Evolutionary conservation across 495 filamentous ascomycete species (phyloP).

Genomic region (Bacidia rubella): DNA sequence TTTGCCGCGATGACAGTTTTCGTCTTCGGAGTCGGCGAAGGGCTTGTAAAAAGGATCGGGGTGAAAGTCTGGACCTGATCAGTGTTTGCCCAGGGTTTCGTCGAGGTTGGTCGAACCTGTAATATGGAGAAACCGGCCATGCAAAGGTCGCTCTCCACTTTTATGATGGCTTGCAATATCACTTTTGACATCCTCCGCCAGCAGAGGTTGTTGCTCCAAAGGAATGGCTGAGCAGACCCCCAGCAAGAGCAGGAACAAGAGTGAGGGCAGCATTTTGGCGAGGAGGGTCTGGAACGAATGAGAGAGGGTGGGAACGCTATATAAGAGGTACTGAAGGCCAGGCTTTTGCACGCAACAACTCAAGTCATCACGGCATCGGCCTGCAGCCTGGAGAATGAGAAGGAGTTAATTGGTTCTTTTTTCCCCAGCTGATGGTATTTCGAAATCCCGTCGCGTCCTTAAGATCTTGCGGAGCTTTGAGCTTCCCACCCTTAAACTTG

Average conservation of each 20-base stretch:
- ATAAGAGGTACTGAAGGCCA: background rate
- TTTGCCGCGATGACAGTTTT: conserved; percentile 65
- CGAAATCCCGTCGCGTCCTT: background rate
- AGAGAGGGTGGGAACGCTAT: conserved; percentile 1
- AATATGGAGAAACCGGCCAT: conserved; percentile 85
- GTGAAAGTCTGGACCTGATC: conserved; percentile 56
- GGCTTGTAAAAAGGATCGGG: conserved; percentile 73
- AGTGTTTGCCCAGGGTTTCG: background rate
- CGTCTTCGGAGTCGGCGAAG: conserved; percentile 44
- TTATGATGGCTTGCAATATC: background rate
- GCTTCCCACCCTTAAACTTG: background rate
- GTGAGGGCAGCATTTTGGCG: conserved; percentile 3
- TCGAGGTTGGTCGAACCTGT: conserved; percentile 50
- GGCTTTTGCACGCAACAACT: background rate
- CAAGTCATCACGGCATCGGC: background rate
- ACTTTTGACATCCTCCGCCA: background rate
- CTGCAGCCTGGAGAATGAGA: background rate
- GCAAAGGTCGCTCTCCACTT: conserved; percentile 29
- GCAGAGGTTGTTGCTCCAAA: conserved; percentile 7
- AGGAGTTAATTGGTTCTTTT: background rate
- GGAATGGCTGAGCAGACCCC: background rate
- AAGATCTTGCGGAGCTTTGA: background rate
- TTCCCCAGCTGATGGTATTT: background rate
- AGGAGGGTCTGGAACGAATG: background rate
- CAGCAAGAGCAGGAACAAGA: conserved; percentile 2